Percentiles rank a stretch among this genome's conserved stretches.
phyloP scores from a whole-genome alignment of 2,329 filamentous ascomycete species.

The Plenodomus tracheiphilus region DNA sequence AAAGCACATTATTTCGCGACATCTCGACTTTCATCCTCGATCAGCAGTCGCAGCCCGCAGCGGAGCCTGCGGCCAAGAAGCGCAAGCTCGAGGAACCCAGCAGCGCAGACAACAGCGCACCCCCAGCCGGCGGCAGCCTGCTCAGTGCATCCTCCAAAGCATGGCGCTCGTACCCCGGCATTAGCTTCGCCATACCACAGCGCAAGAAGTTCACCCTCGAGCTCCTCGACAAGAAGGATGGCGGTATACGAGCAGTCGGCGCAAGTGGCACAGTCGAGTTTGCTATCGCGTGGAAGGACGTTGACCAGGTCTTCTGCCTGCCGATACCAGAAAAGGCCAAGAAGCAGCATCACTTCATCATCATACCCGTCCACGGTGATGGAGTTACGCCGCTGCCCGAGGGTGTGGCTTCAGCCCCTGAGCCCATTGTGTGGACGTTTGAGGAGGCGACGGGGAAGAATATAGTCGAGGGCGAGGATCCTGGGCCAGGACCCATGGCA shows the following conservation, averaged over 20 bases:
- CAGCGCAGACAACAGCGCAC: slow-evolving; percentile 20
- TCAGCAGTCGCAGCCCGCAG: slow-evolving; percentile 22
- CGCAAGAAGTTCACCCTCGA: slow-evolving; percentile 66
- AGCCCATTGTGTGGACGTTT: slow-evolving; percentile 65
- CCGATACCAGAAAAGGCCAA: slow-evolving; percentile 67
- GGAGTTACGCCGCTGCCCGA: slow-evolving; percentile 52
- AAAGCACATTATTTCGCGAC: slow-evolving; percentile 41
- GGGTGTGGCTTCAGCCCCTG: slow-evolving; percentile 45
- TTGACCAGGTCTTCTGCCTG: slow-evolving; percentile 63
- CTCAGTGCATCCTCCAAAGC: slow-evolving; percentile 27
- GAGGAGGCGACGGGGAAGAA: slow-evolving; percentile 55
- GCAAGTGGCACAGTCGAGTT: slow-evolving; percentile 59
- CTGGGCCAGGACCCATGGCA: slow-evolving; percentile 50
- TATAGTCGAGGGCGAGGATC: slow-evolving; percentile 48
- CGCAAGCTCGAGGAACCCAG: slow-evolving; percentile 41
- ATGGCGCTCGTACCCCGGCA: slow-evolving; percentile 48
- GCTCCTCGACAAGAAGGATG: slow-evolving; percentile 50
- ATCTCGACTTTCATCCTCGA: slow-evolving; percentile 42
- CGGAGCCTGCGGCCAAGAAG: slow-evolving; percentile 43
- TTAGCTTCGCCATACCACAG: slow-evolving; percentile 65
- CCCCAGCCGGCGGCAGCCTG: slow-evolving; percentile 20
- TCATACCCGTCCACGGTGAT: slow-evolving; percentile 58
- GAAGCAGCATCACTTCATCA: slow-evolving; percentile 64
- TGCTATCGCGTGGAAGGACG: slow-evolving; percentile 53
- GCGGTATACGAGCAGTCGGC: slow-evolving; percentile 54